These are phyloP conservation scores for Diphasiastrum complanatum DNA, from an alignment of 83 land plant species.

Conservation along the genomic window DNA sequence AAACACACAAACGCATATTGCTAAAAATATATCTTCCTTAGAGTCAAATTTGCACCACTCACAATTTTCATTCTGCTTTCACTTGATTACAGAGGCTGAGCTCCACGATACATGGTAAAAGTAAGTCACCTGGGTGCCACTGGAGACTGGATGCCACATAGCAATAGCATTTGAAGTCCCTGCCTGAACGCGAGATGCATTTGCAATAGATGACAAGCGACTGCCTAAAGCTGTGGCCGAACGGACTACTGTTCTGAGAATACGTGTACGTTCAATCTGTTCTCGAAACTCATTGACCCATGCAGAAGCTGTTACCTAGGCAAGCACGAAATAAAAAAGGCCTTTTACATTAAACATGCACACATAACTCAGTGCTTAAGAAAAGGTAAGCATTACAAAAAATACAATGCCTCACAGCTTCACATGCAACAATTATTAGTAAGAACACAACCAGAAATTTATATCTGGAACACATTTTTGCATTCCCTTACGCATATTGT, in stretches of 20 bases:
- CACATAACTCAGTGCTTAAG: too few relatives aligned
- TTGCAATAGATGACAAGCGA: constrained; percentile 78
- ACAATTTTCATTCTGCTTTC: background rate
- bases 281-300: constrained; percentile 90
- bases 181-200: constrained; percentile 43
- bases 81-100: too few relatives aligned
- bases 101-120: background rate
- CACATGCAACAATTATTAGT: too few relatives aligned
- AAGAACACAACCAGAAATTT: too few relatives aligned
- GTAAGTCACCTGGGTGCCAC: constrained; percentile 77
- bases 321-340: background rate
- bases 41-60: background rate
- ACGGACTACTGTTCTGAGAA: constrained; percentile 83
- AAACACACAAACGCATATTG: too few relatives aligned
- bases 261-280: constrained; percentile 85
- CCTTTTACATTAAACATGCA: background rate
- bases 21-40: too few relatives aligned
- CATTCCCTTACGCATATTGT: too few relatives aligned
- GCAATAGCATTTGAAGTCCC: constrained; percentile 77
- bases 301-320: constrained; percentile 95
- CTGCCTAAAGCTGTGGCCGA: constrained; percentile 90
- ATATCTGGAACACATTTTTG: too few relatives aligned
- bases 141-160: constrained; percentile 82
- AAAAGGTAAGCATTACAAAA: too few relatives aligned
- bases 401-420: too few relatives aligned